Conservation (phyloP, 345 rosid genomes). For the Eucalyptus erythrocorys region DNA sequence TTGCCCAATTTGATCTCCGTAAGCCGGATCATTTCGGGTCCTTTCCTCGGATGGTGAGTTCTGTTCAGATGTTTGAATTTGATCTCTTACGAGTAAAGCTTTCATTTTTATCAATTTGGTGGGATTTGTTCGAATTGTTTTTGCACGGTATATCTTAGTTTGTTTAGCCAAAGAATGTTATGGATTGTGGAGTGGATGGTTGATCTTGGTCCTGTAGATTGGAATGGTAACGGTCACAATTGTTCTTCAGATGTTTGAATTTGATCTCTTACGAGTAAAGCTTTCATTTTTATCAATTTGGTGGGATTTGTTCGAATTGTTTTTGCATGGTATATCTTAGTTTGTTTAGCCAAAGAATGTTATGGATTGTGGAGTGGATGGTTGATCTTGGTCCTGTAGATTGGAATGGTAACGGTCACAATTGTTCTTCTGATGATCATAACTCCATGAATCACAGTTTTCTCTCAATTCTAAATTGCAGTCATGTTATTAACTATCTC, state of each 20-base stretch:
- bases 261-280: neutral
- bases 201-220: neutral
- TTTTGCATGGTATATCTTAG: neutral
- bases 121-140: neutral
- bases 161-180: neutral
- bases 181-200: neutral
- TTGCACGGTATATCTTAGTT: neutral
- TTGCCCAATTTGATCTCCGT: slow-evolving; percentile 73
- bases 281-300: neutral
- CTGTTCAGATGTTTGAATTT: neutral
- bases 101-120: neutral
- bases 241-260: neutral
- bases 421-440: neutral
- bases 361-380: neutral
- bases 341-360: neutral
- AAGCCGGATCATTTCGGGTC: slow-evolving; percentile 76
- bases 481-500: neutral
- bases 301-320: neutral
- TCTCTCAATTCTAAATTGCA: neutral
- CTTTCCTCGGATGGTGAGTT: slow-evolving; percentile 72
- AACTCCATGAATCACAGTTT: neutral
- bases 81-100: neutral
- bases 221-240: neutral
- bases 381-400: neutral
- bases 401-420: neutral